Conservation (phyloP, 163 green algal genomes). For the Picocystis sp. region DNA sequence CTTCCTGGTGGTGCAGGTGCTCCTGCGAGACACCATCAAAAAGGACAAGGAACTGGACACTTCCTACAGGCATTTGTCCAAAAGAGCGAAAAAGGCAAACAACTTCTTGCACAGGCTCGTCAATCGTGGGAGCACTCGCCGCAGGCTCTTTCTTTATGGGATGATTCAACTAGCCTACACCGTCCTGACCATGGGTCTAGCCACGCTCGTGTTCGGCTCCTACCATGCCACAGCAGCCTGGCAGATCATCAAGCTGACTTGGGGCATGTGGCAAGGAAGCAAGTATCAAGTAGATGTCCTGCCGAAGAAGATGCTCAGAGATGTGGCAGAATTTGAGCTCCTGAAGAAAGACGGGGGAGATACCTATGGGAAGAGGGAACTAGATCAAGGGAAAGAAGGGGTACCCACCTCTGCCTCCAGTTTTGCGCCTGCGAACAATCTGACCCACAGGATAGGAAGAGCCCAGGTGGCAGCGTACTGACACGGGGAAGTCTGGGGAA, state of each 20-base stretch:
- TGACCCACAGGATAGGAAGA: not conserved
- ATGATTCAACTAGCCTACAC: conserved; percentile 22
- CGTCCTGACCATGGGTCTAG: not conserved
- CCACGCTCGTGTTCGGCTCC: not conserved
- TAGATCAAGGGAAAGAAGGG: not conserved
- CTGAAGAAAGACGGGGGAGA: not conserved
- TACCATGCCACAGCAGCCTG: not conserved
- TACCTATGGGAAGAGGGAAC: not conserved
- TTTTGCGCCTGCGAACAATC: not conserved
- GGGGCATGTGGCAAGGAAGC: not conserved
- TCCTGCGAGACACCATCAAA: not conserved
- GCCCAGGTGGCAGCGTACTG: not conserved
- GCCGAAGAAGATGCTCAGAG: not conserved
- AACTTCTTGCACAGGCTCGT: conserved; percentile 39
- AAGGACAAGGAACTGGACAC: conserved; percentile 25
- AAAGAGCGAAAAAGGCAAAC: conserved; percentile 32
- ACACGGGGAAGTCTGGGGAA: not conserved
- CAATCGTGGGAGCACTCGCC: conserved; percentile 22
- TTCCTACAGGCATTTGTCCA: conserved; percentile 37
- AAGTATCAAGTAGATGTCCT: not conserved
- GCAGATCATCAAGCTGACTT: not conserved
- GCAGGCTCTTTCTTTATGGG: conserved; percentile 31
- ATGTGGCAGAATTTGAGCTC: not conserved
- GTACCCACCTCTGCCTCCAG: not conserved
- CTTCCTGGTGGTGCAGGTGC: conserved; percentile 41